Evolutionary conservation across 495 filamentous ascomycete genomes (phyloP), one percentile per base, ranked within the genome.

Genomic region (Massariosphaeria phaeospora): DNA sequence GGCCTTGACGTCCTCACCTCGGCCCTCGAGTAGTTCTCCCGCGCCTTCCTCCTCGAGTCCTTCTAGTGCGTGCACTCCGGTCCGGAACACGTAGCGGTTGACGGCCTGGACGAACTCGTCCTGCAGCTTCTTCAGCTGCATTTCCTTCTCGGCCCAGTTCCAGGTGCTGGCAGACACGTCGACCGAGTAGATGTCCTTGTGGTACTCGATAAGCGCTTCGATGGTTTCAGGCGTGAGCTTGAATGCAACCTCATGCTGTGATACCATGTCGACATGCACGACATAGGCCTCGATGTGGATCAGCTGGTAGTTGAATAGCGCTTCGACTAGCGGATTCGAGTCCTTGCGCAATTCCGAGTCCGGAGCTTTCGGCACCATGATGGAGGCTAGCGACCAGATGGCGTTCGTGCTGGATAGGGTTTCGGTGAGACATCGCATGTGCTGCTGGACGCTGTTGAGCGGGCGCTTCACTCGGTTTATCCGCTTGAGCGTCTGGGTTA

Each of bases 241-340:
- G 81, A 89, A 97, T 50, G 91, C 94, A 54, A 99, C 90, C 72
- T 99, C 93, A 67, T 95, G 95, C 69, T 90, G 84, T 51, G 93
- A 84, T 40, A 99, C 93, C 88, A 99, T 93, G 74, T 99, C 93
- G 71, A 99, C 89, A 72, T 97, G 94, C 53, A 99, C 93, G 61
- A 97, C 88, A 72, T 99, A 99, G 42, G 93, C 94, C 73, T 97
- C 91, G 57, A 97, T 78, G 68, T 96, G 88, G 70, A 96, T 78
- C 73, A 96, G 82, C 77, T 95, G 87, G 70, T 89, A 91, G 76
- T 95, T 95, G 79, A 87, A 88, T 52, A 97, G 72, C 50, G 87
- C 88, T 73, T 97, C 93, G 59, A 95, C 77, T 52, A 96, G 75
- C 38, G 91, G 88, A 69, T 96, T 90, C 34, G 82, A 75, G 66